phyloP scores from a whole-genome alignment of 352 stramenopile species.

The Phytophthora colocasiae region DNA sequence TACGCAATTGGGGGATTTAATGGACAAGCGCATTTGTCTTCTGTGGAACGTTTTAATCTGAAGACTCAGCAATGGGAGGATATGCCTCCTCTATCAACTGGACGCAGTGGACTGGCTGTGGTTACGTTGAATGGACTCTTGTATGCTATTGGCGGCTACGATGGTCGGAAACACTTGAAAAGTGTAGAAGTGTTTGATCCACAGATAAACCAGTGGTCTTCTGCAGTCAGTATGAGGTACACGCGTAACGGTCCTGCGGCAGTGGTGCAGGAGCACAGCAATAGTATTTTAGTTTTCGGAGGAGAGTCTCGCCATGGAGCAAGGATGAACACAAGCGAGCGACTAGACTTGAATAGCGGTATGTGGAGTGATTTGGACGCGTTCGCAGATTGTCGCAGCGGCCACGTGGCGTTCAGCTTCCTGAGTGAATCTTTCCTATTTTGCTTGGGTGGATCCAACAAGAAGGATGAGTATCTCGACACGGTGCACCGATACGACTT shows the following conservation, averaged over 20 bases:
- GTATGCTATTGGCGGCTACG: conserved; percentile 75
- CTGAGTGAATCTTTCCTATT: conserved; percentile 77
- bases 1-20: conserved; percentile 81
- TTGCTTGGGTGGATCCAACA: conserved; percentile 75
- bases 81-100: conserved; percentile 54
- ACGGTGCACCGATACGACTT: conserved; percentile 72
- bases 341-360: conserved; percentile 47
- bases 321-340: conserved; percentile 70
- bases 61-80: conserved; percentile 57
- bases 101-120: conserved; percentile 66
- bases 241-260: conserved; percentile 69
- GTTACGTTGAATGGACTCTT: conserved; percentile 54
- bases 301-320: conserved; percentile 72
- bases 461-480: conserved; percentile 79
- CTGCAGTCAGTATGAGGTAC: conserved; percentile 57
- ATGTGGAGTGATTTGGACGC: conserved; percentile 60
- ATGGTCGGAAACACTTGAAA: conserved; percentile 68
- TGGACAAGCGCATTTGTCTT: conserved; percentile 58
- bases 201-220: conserved; percentile 51
- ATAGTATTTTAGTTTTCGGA: conserved; percentile 70
- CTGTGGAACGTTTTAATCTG: conserved; percentile 66
- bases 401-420: conserved; percentile 67
- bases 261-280: conserved; percentile 51
- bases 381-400: conserved; percentile 71
- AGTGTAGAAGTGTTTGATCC: conserved; percentile 74